Conservation (phyloP, 257 asterid species). For the Nicotiana otophora region DNA sequence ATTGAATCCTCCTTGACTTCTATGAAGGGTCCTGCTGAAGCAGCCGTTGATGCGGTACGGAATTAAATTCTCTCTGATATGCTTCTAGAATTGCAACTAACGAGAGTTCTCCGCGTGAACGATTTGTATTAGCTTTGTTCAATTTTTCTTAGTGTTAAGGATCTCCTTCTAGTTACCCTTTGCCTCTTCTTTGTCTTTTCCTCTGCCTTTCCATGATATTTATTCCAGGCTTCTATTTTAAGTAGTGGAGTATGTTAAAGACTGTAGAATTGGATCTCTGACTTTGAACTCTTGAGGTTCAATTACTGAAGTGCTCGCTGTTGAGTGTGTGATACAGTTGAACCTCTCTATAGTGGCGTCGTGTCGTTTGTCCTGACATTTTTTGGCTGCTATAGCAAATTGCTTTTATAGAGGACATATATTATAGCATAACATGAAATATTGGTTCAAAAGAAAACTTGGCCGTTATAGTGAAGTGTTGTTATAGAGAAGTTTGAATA, state of each 20-base stretch:
- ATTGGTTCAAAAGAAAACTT: too few relatives aligned
- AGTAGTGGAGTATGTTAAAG: background rate
- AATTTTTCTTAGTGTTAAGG: background rate
- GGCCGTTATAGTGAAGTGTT: too few relatives aligned
- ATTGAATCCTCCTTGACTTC: constrained; percentile 85
- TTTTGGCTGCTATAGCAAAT: too few relatives aligned
- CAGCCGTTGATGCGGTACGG: constrained; percentile 90
- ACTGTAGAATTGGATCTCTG: background rate
- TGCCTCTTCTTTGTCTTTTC: background rate
- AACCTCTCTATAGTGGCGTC: too few relatives aligned
- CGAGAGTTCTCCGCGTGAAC: background rate
- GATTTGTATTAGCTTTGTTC: background rate
- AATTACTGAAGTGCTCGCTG: background rate
- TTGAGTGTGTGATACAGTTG: background rate
- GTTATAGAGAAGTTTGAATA: background rate
- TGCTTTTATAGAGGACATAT: too few relatives aligned
- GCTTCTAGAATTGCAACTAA: background rate
- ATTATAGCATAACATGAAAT: too few relatives aligned
- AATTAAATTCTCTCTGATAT: background rate
- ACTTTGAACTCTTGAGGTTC: background rate
- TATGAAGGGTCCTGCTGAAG: constrained; percentile 97
- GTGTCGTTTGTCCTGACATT: too few relatives aligned
- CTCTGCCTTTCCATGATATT: background rate
- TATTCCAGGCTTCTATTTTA: background rate
- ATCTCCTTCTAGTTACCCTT: background rate